These are phyloP conservation scores for Aspergillus luchuensis DNA, from an alignment of 2,329 filamentous ascomycete genomes.

Conservation along the genomic window DNA sequence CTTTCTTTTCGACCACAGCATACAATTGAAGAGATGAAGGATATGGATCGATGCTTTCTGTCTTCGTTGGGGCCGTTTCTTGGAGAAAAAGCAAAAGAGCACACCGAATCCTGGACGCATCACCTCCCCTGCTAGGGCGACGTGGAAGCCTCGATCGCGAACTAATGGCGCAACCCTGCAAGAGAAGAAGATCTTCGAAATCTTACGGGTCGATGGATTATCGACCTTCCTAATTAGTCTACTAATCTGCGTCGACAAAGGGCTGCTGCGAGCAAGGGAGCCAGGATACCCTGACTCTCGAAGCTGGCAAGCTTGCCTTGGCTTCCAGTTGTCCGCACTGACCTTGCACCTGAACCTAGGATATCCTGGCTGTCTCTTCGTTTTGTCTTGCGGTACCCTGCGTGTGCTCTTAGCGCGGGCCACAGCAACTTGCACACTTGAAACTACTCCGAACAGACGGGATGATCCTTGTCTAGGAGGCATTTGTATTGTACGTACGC, in stretches of 20 bases:
- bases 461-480: not conserved
- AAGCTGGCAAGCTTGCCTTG: slow-evolving; percentile 1
- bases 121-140: not conserved
- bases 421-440: not conserved
- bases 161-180: not conserved
- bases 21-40: not conserved
- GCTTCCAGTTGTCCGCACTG: not conserved
- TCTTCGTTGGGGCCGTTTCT: not conserved
- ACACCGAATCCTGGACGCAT: not conserved
- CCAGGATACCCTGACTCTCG: not conserved
- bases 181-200: not conserved
- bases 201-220: not conserved
- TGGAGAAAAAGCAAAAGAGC: not conserved
- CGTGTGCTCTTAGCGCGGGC: not conserved
- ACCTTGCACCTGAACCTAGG: not conserved
- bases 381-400: not conserved
- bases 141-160: not conserved
- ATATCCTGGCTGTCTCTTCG: not conserved
- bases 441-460: not conserved
- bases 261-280: not conserved
- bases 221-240: not conserved
- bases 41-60: not conserved
- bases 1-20: not conserved
- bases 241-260: not conserved
- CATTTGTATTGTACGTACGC: not conserved